These are phyloP conservation scores for Hortiboletus campestris DNA, from an alignment of 768 basidiomycete genomes.

Conservation along the genomic window DNA sequence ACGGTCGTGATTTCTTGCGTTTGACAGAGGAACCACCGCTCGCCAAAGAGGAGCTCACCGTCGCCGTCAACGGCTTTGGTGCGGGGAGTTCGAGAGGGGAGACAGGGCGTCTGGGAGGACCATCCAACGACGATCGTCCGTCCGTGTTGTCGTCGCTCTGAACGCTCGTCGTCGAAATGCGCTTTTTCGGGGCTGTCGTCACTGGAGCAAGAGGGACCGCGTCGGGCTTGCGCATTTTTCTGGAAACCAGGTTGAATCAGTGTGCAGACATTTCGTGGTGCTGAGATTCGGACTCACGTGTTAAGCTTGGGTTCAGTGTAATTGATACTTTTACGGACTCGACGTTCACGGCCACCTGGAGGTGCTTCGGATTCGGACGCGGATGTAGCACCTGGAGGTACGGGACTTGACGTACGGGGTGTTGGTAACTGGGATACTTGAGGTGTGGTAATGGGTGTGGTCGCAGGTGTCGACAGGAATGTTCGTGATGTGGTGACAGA, in stretches of 20 bases:
- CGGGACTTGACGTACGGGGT: constrained; percentile 50
- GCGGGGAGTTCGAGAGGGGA: constrained; percentile 32
- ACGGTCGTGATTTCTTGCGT: constrained; percentile 55
- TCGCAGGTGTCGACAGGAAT: constrained; percentile 42
- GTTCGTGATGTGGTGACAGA: constrained; percentile 36
- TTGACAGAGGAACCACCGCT: constrained; percentile 32
- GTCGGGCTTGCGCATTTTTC: constrained; percentile 90
- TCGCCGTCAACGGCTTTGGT: constrained; percentile 37
- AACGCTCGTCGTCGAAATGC: constrained; percentile 35
- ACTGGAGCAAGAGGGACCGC: constrained; percentile 39
- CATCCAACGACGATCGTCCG: constrained; percentile 39
- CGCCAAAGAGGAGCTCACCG: constrained; percentile 32
- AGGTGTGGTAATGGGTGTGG: constrained; percentile 38
- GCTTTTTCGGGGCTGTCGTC: constrained; percentile 41
- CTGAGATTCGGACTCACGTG: constrained; percentile 51
- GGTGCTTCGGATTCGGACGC: constrained; percentile 33
- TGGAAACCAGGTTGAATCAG: constrained; percentile 29
- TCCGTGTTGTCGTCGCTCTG: constrained; percentile 40
- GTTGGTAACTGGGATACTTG: constrained; percentile 43
- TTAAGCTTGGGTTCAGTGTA: constrained; percentile 88
- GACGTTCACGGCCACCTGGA: constrained; percentile 46
- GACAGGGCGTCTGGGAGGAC: constrained; percentile 33
- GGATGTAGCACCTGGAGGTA: constrained; percentile 35
- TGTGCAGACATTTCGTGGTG: background rate
- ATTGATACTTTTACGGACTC: constrained; percentile 75